A percentile compares a stretch with the other conserved stretches of the same genome.
These are phyloP conservation scores for Rhodotorula sp. DNA, from an alignment of 1,284 basidiomycete species.

Conservation along the genomic window DNA sequence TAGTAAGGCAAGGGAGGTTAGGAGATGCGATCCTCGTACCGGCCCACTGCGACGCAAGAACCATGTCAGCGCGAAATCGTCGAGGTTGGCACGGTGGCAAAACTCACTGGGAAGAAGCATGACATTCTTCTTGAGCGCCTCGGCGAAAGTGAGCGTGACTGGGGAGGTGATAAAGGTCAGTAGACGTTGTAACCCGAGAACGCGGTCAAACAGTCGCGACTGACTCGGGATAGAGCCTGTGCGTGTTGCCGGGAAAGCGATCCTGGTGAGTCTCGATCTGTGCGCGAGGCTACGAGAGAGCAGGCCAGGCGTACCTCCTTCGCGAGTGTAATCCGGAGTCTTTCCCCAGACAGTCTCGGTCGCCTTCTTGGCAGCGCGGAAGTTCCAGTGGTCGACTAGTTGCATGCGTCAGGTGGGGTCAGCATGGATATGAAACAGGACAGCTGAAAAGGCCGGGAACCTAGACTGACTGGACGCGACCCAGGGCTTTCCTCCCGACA, in stretches of 20 bases:
- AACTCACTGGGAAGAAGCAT: constrained; percentile 48
- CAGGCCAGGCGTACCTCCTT: constrained; percentile 60
- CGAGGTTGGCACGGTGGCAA: too few relatives aligned
- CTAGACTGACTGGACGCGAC: constrained; percentile 49
- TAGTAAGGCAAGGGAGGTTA: not conserved
- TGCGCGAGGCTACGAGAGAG: not conserved
- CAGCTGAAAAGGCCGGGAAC: not conserved
- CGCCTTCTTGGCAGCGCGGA: constrained; percentile 82
- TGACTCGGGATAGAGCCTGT: constrained; percentile 29
- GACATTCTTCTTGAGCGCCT: constrained; percentile 64
- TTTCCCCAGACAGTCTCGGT: constrained; percentile 76
- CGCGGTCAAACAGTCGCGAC: not conserved
- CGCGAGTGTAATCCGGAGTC: constrained; percentile 82
- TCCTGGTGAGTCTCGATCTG: not conserved
- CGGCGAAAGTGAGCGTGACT: constrained; percentile 84
- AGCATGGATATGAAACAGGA: not conserved
- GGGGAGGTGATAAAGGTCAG: not conserved
- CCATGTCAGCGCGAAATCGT: not conserved
- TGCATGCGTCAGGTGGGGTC: accelerated
- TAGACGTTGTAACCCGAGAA: not conserved
- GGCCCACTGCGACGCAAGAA: constrained; percentile 59
- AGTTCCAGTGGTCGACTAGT: constrained; percentile 83
- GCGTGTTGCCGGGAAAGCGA: too few relatives aligned
- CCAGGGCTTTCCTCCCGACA: constrained; percentile 89
- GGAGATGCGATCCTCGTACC: not conserved